Evolutionary conservation across 2,329 filamentous ascomycete species (phyloP).

Genomic region (Colletotrichum tropicale): DNA sequence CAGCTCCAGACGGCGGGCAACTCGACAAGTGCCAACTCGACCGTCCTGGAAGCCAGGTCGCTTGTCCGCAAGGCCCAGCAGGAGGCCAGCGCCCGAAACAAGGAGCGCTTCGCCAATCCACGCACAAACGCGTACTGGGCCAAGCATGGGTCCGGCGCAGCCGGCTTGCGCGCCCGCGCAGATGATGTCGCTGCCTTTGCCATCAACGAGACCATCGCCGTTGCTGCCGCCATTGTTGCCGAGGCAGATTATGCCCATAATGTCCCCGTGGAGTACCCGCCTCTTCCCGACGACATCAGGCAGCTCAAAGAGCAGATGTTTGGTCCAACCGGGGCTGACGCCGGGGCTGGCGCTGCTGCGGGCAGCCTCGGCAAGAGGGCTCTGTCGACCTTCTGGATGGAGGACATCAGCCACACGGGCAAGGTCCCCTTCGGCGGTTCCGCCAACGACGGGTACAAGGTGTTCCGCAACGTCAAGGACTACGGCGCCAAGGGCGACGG

Average conservation of each 20-base stretch:
- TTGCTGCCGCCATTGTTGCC: not conserved
- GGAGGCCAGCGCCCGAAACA: not conserved
- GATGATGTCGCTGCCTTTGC: not conserved
- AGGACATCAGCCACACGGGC: not conserved
- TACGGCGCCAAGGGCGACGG: conserved; percentile 37
- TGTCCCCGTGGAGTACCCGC: not conserved
- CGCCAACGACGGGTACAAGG: conserved; percentile 27
- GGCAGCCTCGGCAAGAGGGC: not conserved
- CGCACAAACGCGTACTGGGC: not conserved
- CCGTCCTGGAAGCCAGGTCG: not conserved
- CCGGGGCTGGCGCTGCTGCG: not conserved
- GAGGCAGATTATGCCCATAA: not conserved
- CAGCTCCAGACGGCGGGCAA: not conserved
- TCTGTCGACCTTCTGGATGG: not conserved
- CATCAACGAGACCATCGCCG: not conserved
- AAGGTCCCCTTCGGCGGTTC: not conserved
- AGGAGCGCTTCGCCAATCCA: conserved; percentile 3
- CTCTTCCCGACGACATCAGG: not conserved
- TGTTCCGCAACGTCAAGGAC: conserved; percentile 46
- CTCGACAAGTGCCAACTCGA: not conserved
- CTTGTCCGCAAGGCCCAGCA: not conserved
- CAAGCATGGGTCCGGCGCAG: not conserved
- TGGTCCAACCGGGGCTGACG: not conserved
- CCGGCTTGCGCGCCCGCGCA: not conserved
- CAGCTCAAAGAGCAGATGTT: not conserved